A percentile compares a stretch with the other conserved stretches of the same genome.
Evolutionary conservation across 441 rosid species (phyloP).

Genomic region (Gossypium davidsonii): DNA sequence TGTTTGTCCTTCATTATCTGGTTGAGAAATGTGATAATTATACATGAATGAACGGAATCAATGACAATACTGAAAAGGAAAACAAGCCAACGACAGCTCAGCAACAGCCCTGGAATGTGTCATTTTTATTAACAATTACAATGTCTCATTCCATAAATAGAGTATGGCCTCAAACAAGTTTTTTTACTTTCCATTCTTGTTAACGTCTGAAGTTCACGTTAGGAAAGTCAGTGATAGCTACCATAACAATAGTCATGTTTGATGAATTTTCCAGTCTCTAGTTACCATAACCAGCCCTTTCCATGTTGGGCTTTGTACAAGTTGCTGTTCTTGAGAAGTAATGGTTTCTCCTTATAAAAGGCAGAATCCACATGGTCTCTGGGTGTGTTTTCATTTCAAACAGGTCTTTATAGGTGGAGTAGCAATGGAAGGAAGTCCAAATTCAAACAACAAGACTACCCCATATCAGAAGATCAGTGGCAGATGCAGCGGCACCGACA

Average conservation of each 20-base stretch:
- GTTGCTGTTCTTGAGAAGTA: neutral
- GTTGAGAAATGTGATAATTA: neutral
- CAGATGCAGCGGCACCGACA: neutral
- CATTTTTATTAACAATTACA: neutral
- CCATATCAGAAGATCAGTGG: neutral
- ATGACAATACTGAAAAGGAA: neutral
- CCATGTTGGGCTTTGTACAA: neutral
- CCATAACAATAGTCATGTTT: neutral
- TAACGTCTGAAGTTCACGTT: neutral
- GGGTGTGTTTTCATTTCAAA: neutral
- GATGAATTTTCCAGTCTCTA: neutral
- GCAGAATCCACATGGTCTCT: neutral
- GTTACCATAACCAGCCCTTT: neutral
- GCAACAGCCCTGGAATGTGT: neutral
- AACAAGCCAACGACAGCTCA: neutral
- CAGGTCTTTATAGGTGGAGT: neutral
- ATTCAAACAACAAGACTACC: neutral
- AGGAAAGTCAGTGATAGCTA: neutral
- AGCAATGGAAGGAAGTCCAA: slow-evolving; percentile 11
- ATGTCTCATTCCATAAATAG: neutral
- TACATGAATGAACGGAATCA: neutral
- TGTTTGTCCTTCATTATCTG: neutral
- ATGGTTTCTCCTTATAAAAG: slow-evolving; percentile 13
- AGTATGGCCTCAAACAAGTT: neutral
- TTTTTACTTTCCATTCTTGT: neutral